These are phyloP conservation scores for Psilocybe azurescens DNA, from an alignment of 768 basidiomycete genomes.

Conservation along the genomic window DNA sequence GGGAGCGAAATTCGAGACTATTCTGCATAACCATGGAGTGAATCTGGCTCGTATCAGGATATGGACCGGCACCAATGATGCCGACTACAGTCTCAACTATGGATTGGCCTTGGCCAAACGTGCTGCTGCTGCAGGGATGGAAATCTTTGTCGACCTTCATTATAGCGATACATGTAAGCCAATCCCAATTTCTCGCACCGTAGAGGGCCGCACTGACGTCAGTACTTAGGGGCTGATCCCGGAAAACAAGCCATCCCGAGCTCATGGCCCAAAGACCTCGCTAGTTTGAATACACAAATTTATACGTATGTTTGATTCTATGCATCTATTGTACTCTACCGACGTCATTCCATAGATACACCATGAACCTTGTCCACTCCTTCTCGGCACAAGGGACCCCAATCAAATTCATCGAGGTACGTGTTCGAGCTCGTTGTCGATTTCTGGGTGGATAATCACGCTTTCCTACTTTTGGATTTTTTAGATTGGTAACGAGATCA, in stretches of 20 bases:
- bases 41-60: slow-evolving; percentile 65
- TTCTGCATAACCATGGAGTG: slow-evolving; percentile 56
- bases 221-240: slow-evolving; percentile 61
- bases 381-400: slow-evolving; percentile 60
- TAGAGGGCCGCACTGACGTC: too few species aligned
- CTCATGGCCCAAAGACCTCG: slow-evolving; percentile 55
- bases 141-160: slow-evolving; percentile 60
- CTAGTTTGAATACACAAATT: slow-evolving; percentile 60
- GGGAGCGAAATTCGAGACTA: slow-evolving; percentile 50
- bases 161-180: slow-evolving; percentile 66
- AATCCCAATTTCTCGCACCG: neutral
- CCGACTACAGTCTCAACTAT: slow-evolving; percentile 55
- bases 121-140: slow-evolving; percentile 60
- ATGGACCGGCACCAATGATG: slow-evolving; percentile 63
- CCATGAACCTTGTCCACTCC: slow-evolving; percentile 52
- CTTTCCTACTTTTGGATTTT: neutral
- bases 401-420: slow-evolving; percentile 54
- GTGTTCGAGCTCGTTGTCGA: slow-evolving; percentile 1
- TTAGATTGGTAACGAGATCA: slow-evolving; percentile 71
- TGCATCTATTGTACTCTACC: neutral
- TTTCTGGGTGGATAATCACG: neutral
- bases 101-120: slow-evolving; percentile 60
- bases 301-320: slow-evolving; percentile 41
- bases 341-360: slow-evolving; percentile 44
- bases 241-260: slow-evolving; percentile 65